phyloP scores from a whole-genome alignment of 2,329 filamentous ascomycete genomes.

The Stylonectria norvegica region DNA sequence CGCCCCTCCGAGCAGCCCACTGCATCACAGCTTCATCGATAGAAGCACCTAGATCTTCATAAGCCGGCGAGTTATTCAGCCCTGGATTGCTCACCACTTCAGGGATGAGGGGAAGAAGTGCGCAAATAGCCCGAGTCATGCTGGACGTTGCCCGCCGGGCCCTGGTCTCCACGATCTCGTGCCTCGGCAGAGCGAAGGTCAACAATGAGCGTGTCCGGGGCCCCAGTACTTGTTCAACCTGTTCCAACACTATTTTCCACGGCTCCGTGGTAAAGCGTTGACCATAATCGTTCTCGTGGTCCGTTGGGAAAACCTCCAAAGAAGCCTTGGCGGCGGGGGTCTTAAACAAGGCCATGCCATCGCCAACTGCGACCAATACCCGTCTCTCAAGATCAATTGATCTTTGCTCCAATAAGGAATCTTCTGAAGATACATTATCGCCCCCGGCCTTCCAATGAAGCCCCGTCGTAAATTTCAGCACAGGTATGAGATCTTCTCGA shows the following conservation, averaged over 20 bases:
- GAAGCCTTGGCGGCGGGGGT: background rate
- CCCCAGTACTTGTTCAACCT: constrained; percentile 1
- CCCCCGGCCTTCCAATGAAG: too few species aligned
- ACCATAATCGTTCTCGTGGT: background rate
- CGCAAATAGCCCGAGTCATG: background rate
- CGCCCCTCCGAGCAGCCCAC: background rate
- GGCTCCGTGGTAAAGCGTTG: background rate
- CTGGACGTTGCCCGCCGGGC: background rate
- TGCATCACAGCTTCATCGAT: constrained; percentile 1
- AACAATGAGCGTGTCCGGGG: background rate
- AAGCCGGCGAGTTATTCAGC: background rate
- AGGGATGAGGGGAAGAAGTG: background rate
- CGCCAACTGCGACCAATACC: constrained; percentile 1
- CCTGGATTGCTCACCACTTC: background rate
- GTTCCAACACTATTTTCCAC: background rate
- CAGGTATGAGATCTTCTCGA: too few species aligned
- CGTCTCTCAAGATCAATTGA: constrained; percentile 3
- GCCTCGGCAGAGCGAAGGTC: background rate
- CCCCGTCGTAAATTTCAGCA: too few species aligned
- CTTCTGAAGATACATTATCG: too few species aligned
- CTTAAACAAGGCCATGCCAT: constrained; percentile 3
- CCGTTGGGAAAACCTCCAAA: constrained; percentile 1
- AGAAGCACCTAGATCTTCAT: background rate
- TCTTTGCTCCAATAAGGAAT: too few species aligned
- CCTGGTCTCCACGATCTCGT: background rate